Conservation (phyloP, 306 rosid species). For the Pachyrhizus erosus region DNA sequence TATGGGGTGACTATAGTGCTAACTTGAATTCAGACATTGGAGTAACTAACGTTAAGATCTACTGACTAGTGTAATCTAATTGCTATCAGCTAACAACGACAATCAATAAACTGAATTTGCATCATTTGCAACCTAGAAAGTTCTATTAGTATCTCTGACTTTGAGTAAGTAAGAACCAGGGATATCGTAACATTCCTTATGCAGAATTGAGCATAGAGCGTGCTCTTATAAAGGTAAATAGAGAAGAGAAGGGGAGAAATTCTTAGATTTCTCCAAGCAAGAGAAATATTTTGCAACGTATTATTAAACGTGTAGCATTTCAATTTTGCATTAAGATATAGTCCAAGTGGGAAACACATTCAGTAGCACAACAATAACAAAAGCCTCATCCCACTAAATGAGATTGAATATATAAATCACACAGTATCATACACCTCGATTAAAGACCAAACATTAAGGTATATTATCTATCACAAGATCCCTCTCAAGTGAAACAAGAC, state of each 20-base stretch:
- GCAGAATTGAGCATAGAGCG: background rate
- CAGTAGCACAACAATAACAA: background rate
- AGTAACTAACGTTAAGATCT: too few species aligned
- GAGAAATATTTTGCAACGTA: background rate
- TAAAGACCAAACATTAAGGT: background rate
- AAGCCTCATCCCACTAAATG: background rate
- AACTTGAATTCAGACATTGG: too few species aligned
- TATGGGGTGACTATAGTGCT: background rate
- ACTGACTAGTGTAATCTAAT: too few species aligned
- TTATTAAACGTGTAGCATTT: background rate
- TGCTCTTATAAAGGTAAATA: conserved; percentile 12
- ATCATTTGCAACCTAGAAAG: background rate
- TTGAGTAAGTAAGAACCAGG: background rate
- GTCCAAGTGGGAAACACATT: background rate
- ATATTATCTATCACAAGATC: background rate
- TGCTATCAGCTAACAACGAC: too few species aligned
- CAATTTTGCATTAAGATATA: background rate
- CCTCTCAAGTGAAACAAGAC: background rate
- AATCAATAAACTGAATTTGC: too few species aligned
- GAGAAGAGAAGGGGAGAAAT: background rate
- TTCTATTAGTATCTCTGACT: background rate
- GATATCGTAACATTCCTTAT: background rate
- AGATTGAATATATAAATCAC: background rate
- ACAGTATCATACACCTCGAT: background rate
- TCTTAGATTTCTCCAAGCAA: background rate